phyloP scores from a whole-genome alignment of 106 monocot species.

The Gastrodia elata region DNA sequence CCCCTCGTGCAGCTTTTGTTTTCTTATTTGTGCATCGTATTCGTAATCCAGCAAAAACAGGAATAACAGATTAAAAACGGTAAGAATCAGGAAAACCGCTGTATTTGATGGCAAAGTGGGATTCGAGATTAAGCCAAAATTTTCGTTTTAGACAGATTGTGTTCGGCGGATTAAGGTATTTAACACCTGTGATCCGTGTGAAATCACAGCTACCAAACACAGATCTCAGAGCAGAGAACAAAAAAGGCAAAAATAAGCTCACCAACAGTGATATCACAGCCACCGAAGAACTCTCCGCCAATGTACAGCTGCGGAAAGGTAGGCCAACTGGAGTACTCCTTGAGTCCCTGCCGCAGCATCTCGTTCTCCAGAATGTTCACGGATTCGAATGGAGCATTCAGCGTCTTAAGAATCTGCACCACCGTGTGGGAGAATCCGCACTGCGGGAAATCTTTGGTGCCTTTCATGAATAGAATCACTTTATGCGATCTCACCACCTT shows the following conservation, averaged over 20 bases:
- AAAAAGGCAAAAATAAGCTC: neutral
- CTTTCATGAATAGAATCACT: constrained; percentile 90
- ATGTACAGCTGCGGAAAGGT: constrained; percentile 96
- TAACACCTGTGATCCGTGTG: too few species aligned
- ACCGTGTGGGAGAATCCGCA: constrained; percentile 90
- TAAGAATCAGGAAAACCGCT: too few species aligned
- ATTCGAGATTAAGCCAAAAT: too few species aligned
- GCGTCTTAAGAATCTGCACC: constrained; percentile 67
- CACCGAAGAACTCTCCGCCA: constrained; percentile 89
- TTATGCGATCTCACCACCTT: constrained; percentile 70
- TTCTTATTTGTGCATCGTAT: too few species aligned
- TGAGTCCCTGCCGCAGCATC: constrained; percentile 64
- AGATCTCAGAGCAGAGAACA: too few species aligned
- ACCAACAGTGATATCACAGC: constrained; percentile 90
- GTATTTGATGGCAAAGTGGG: too few species aligned
- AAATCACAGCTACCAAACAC: too few species aligned
- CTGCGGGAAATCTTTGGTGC: constrained; percentile 87
- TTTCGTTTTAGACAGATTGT: too few species aligned
- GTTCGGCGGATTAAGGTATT: too few species aligned
- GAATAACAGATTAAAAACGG: too few species aligned
- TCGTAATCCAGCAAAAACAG: too few species aligned
- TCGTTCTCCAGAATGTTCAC: constrained; percentile 76
- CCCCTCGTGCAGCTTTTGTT: too few species aligned
- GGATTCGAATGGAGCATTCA: constrained; percentile 79
- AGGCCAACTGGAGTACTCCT: constrained; percentile 96